Base-by-base conservation (phyloP, 169 alveolate genomes). In the Eimeria praecox region DNA sequence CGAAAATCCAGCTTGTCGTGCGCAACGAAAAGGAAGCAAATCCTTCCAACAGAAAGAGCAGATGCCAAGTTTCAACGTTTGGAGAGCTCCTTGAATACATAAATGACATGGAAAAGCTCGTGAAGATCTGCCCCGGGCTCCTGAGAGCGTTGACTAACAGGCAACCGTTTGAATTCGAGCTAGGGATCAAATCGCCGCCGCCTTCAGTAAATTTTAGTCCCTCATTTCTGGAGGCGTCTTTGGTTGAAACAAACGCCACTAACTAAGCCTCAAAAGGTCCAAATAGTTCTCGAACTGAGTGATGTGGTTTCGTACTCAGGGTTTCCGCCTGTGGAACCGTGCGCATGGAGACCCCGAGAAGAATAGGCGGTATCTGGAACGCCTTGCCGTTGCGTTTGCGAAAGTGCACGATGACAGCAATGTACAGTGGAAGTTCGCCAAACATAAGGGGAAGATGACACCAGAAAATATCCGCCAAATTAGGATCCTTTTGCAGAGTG, bases 321-420 rank as follows among this genome's bases (percentile, higher is more conserved):
- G 93, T 27, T 86, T 86, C 71, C 93, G 93, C 30, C 82, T 86
- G 44, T 86, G 93, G 93, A 86, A 86, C 82, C 93, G 93, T 46
- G 80, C 93, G 30, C 93, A 86, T 38, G 93, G 93, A 62, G 93
- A 86, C 93, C 93, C 93, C 8, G 93, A 62, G 40, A 86, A n/a
- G 64, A 86, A 86, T 42, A 56, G 59, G 24, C 44, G 93, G 40
- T 86, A 86, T 49, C 82, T 86, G 35, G 82, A 86, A 44, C 93
- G 93, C 24, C 93, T 86, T 54, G 49, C 93, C 44, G 80, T 62
- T n/a, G 93, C 82, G 5, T 62, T 86, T 56, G 59, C 93, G 49
- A 86, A 86, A 4, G 80, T 86, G 40, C 49, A 56, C 24, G 56
- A 56, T 56, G 93, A 86, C 49, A 40, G 64, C 33, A 59, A 38